Evolutionary conservation across 306 rosid genomes (phyloP), one percentile per base, ranked within the genome.

Genomic region (Dryas drummondii): DNA sequence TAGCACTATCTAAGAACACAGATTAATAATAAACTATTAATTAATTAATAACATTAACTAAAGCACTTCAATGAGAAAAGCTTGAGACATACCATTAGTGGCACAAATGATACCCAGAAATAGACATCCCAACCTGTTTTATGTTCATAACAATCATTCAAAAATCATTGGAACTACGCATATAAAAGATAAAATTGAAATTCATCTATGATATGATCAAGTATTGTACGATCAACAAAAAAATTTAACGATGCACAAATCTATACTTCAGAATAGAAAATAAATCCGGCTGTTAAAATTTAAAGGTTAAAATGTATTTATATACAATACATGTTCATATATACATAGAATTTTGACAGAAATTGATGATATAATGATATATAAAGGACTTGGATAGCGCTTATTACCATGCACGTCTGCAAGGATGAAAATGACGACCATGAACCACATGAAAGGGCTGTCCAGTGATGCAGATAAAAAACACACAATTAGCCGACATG

Each of bases 391-490:
- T 17, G 26, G 17, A 67, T 7, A 19, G 72, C 7, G 44, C 26
- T 37, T 70, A 41, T 80, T 71, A 88, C 92, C 92, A 42, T 88
- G 87, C 19, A 86, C 88, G 59, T 86, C 90, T 19, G 80, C 76
- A 3, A 86, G 84, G 66, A 88, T 75, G 88, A 88, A 86, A 56
- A 88, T 75, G 42, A 82, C 90, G 11, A 86, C 88, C 6, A 82
- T 14, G 60, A 84, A 32, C 92, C 92, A 88, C 90, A 88, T 82
- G 76, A 73, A 49, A 60, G 92, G 87, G 74, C 91, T 87, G 88
- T 40, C 50, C 46, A 71, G 44, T 19, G 9, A 71, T 44, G 59
- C 13, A 9, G 13, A 22, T 10, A 5, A 70, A 52, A 10, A 37
- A 48, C 66, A 72, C 46, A 72, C 27, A 72, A 9, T 72, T 5